Evolutionary conservation across 2,329 filamentous ascomycete species (phyloP).

Genomic region (Claviceps purpurea): DNA sequence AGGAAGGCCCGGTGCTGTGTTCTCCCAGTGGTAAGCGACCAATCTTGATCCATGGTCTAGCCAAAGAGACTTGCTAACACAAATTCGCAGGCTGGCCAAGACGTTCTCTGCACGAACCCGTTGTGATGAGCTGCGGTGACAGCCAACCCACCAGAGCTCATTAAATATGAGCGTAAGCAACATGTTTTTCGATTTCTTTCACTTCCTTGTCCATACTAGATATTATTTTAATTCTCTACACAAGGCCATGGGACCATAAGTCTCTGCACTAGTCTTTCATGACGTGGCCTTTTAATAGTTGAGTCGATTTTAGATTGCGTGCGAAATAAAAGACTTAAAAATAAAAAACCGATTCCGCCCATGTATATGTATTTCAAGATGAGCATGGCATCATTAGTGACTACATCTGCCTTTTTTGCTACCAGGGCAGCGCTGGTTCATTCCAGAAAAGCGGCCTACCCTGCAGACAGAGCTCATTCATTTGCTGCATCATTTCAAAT

Average conservation of each 20-base stretch:
- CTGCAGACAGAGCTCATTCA: too few species aligned
- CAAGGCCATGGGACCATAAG: not conserved
- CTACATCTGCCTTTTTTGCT: too few species aligned
- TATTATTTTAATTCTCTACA: not conserved
- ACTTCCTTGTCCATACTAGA: constrained; percentile 1
- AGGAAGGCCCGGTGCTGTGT: constrained; percentile 7
- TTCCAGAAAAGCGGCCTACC: too few species aligned
- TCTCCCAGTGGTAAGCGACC: constrained; percentile 5
- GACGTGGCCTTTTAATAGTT: not conserved
- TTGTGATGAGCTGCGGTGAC: not conserved
- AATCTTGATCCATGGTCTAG: not conserved
- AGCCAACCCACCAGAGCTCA: not conserved
- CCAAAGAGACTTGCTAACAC: not conserved
- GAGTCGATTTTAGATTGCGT: too few species aligned
- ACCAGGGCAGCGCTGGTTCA: too few species aligned
- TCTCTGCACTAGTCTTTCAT: not conserved
- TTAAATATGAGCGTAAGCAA: not conserved
- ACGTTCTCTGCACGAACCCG: not conserved
- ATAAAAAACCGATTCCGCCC: too few species aligned
- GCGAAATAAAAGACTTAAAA: too few species aligned
- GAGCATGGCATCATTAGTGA: too few species aligned
- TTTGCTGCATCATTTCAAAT: too few species aligned
- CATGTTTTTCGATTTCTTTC: not conserved
- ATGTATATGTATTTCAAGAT: too few species aligned
- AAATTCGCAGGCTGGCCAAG: not conserved